Evolutionary conservation across 2,329 filamentous ascomycete species (phyloP).

Genomic region (Didymella glomerata): DNA sequence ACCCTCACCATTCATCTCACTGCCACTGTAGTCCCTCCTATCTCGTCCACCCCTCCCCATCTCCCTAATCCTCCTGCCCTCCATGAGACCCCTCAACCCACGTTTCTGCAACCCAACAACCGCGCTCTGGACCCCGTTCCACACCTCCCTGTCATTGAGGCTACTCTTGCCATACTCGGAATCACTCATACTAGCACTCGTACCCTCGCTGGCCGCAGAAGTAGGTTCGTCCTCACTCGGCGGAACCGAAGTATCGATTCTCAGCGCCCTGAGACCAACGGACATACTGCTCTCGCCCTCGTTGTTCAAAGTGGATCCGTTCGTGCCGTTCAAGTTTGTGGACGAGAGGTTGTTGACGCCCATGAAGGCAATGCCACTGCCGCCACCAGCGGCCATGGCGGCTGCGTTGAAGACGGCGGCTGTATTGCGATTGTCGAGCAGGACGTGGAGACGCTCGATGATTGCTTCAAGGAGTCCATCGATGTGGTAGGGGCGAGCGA

Average conservation of each 20-base stretch:
- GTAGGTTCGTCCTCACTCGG: constrained; percentile 47
- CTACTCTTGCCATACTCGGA: constrained; percentile 47
- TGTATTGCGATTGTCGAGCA: constrained; percentile 91
- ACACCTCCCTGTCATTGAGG: constrained; percentile 68
- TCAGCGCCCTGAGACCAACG: constrained; percentile 51
- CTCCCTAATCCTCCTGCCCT: constrained; percentile 85
- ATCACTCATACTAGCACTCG: constrained; percentile 44
- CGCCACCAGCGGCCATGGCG: constrained; percentile 95
- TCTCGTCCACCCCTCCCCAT: constrained; percentile 58
- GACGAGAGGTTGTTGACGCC: constrained; percentile 40
- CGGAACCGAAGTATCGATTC: constrained; percentile 61
- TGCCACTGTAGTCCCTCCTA: constrained; percentile 14
- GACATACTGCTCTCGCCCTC: constrained; percentile 43
- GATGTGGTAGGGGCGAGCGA: constrained; percentile 90
- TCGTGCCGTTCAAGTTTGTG: constrained; percentile 37
- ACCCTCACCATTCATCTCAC: constrained; percentile 20
- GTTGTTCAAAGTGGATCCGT: constrained; percentile 30
- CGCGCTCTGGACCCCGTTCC: constrained; percentile 81
- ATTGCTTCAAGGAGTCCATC: constrained; percentile 93
- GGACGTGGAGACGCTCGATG: constrained; percentile 86
- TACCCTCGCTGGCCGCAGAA: constrained; percentile 43
- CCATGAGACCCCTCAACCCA: constrained; percentile 91
- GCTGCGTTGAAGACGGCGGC: constrained; percentile 98
- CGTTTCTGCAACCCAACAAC: constrained; percentile 96
- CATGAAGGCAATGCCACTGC: constrained; percentile 76